A percentile compares a stretch with the other conserved stretches of the same genome.
Conservation (phyloP, 768 basidiomycete species). For the Boletus fagicola region DNA sequence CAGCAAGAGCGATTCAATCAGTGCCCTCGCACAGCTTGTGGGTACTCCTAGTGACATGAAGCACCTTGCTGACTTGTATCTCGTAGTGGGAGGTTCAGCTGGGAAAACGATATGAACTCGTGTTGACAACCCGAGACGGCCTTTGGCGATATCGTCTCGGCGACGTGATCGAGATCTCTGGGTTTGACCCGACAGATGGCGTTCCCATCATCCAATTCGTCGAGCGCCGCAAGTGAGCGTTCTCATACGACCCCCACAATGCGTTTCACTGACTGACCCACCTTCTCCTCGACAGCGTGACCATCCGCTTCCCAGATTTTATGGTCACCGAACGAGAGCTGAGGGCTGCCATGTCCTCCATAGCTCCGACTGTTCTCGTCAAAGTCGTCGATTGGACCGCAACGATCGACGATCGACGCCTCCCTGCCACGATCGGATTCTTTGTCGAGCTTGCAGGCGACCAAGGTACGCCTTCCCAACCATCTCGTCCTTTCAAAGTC, state of each 20-base stretch:
- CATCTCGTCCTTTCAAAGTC: background rate
- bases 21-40: slow-evolving; percentile 1
- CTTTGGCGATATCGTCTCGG: slow-evolving; percentile 25
- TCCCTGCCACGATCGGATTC: slow-evolving; percentile 14
- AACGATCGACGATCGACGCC: slow-evolving; percentile 3
- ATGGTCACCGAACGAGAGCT: slow-evolving; percentile 14
- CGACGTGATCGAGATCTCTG: slow-evolving; percentile 21
- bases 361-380: background rate
- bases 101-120: slow-evolving; percentile 18
- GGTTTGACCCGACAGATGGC: slow-evolving; percentile 21
- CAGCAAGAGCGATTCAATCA: background rate
- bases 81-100: slow-evolving; percentile 18
- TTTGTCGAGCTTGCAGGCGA: slow-evolving; percentile 15
- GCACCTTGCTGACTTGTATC: background rate
- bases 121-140: slow-evolving; percentile 19
- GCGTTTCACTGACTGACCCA: background rate
- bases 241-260: background rate
- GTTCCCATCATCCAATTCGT: slow-evolving; percentile 19
- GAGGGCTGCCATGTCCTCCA: slow-evolving; percentile 5
- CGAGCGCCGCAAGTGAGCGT: slow-evolving; percentile 13
- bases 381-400: slow-evolving; percentile 17
- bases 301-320: slow-evolving; percentile 10
- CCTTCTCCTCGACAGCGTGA: background rate
- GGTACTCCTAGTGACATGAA: background rate
- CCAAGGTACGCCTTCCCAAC: background rate